Percentiles rank a stretch among this genome's conserved stretches.
Conservation (phyloP, 805 yeast species). For the Torulaspora delbrueckii region DNA sequence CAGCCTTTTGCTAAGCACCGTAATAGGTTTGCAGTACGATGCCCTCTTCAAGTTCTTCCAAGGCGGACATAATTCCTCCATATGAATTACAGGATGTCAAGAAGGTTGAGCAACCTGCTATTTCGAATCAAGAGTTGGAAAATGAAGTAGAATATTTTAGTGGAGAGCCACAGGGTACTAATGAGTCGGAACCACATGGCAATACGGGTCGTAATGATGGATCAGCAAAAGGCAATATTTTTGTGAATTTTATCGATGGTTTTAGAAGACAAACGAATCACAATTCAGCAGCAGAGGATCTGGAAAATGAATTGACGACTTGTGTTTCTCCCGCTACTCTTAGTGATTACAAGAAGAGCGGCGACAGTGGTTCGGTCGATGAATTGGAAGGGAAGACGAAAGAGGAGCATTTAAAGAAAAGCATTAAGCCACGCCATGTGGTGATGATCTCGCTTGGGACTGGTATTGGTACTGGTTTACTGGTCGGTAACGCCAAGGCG, state of each 20-base stretch:
- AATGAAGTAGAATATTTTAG: constrained; percentile 28
- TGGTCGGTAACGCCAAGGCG: constrained; percentile 63
- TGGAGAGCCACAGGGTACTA: constrained; percentile 3
- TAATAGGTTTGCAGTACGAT: background rate
- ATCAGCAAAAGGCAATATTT: background rate
- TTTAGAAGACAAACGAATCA: constrained; percentile 37
- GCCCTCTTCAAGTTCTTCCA: constrained; percentile 8
- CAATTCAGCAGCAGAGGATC: constrained; percentile 33
- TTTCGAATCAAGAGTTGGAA: constrained; percentile 11
- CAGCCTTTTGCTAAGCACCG: background rate
- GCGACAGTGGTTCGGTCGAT: background rate
- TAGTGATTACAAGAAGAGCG: constrained; percentile 7
- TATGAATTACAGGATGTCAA: constrained; percentile 19
- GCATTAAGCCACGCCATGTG: constrained; percentile 49
- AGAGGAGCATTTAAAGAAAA: constrained; percentile 35
- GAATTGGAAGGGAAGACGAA: constrained; percentile 2
- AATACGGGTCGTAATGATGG: background rate
- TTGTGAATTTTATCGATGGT: constrained; percentile 38
- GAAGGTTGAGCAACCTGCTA: constrained; percentile 1
- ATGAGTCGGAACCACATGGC: background rate
- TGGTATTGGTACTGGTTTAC: constrained; percentile 70
- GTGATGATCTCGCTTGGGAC: constrained; percentile 74
- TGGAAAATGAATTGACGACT: constrained; percentile 24
- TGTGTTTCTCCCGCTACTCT: constrained; percentile 14
- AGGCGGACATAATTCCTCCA: constrained; percentile 9